These are phyloP conservation scores for Sporothrix curviconia DNA, from an alignment of 2,329 filamentous ascomycete genomes.

Conservation along the genomic window DNA sequence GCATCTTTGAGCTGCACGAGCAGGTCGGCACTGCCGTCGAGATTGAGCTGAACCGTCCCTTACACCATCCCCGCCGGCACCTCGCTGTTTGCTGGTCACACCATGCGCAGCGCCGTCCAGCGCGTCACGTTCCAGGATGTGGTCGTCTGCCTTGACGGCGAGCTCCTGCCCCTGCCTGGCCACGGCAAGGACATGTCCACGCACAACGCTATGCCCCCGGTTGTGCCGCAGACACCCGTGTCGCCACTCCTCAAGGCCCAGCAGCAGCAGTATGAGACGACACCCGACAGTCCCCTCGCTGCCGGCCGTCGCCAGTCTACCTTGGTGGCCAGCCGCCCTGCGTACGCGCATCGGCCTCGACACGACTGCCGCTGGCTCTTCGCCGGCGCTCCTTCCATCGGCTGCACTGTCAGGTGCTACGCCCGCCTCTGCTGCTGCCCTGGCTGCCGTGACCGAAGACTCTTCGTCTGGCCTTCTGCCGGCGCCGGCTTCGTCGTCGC, in stretches of 20 bases:
- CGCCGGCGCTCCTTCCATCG: slow-evolving; percentile 10
- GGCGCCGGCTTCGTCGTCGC: neutral
- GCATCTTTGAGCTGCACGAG: slow-evolving; percentile 77
- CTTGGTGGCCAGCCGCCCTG: slow-evolving; percentile 27
- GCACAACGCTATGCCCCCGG: slow-evolving; percentile 48
- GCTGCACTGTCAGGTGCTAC: slow-evolving; percentile 15
- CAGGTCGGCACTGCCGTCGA: slow-evolving; percentile 68
- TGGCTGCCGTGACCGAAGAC: neutral
- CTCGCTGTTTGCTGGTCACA: slow-evolving; percentile 67
- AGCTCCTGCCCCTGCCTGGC: slow-evolving; percentile 47
- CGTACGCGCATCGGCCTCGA: slow-evolving; percentile 22
- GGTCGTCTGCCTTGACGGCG: slow-evolving; percentile 69
- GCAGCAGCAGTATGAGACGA: slow-evolving; percentile 29
- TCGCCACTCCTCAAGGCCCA: slow-evolving; percentile 54
- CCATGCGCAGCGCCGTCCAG: slow-evolving; percentile 63
- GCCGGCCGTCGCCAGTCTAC: slow-evolving; percentile 27
- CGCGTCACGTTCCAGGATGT: slow-evolving; percentile 69
- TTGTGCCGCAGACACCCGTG: slow-evolving; percentile 36
- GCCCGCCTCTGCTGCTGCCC: slow-evolving; percentile 36
- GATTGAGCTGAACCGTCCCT: slow-evolving; percentile 66
- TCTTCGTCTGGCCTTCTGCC: neutral
- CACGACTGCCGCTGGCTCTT: slow-evolving; percentile 14
- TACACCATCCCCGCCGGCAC: slow-evolving; percentile 49
- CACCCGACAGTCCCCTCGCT: slow-evolving; percentile 13
- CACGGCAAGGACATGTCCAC: slow-evolving; percentile 71